Base-by-base conservation (phyloP, 1,284 basidiomycete genomes). In the Neonothopanus nambi region DNA sequence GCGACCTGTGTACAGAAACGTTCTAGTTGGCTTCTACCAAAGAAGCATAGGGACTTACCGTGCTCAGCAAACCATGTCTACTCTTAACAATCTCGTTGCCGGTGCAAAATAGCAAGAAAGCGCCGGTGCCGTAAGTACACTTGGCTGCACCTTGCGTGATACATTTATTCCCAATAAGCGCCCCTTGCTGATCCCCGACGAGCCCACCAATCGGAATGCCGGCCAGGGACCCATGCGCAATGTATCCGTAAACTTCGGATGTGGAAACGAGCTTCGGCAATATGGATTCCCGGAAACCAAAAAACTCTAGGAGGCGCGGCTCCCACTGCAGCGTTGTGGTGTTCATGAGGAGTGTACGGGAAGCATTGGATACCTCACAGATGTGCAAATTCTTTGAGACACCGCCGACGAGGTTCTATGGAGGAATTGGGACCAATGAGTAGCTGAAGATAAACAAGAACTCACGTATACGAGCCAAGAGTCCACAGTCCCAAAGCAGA, bases 151-250 rank as follows among this genome's bases (percentile, higher is more conserved):
- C 94, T 58, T 81, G 76, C 45, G 68, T 75, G 49, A 98, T 68
- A 64, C 95, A 98, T 70, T 98, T 98, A 78, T 99, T 98, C 1
- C 97, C 96, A 49, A 98, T 86, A 21, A 99, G 76, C 9, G 96
- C 96, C 15, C 91, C 95, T 71, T 98, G 96, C 74, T 99, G 96
- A 69, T 99, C 96, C 24, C 96, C 96, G 11, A 96, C 85, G 48
- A 98, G 85, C 35, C 95, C 96, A 20, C 88, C 93, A 52, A 98
- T 93, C 26, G 87, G 87, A 20, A 95, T 78, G 38, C 89, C 93
- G 57, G 81, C 77, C 54, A 98, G 77, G 1, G 87, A 65, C 2
- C 92, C 90, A 28, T 74, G 70, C 11, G 77, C 73, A 47, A 98
- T 79, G 37, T 82, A 74, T 39, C 95, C 96, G 70, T 97, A 98